phyloP scores from a whole-genome alignment of 345 rosid genomes.

The Populus simonii region DNA sequence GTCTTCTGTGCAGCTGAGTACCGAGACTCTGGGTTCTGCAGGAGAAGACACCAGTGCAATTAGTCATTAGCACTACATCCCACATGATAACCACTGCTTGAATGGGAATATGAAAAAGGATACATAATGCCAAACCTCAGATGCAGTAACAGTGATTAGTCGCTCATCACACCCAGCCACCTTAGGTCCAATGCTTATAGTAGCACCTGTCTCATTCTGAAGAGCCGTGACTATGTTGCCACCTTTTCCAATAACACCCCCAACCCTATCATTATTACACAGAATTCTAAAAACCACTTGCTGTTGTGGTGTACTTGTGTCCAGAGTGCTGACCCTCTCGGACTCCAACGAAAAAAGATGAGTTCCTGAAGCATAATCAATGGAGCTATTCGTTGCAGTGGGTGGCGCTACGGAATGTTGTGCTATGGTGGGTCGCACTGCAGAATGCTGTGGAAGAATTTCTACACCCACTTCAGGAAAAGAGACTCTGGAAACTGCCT shows the following conservation, averaged over 20 bases:
- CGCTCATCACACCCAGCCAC: slow-evolving; percentile 61
- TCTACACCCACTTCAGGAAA: slow-evolving; percentile 12
- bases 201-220: slow-evolving; percentile 73
- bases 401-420: not conserved
- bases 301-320: slow-evolving; percentile 8
- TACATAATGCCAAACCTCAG: slow-evolving; percentile 53
- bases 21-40: slow-evolving; percentile 61
- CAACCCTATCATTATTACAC: slow-evolving; percentile 70
- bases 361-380: slow-evolving; percentile 47
- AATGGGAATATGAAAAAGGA: not conserved
- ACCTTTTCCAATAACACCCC: slow-evolving; percentile 77
- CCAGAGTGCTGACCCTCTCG: slow-evolving; percentile 25
- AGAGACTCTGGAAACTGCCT: not conserved
- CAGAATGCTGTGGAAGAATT: slow-evolving; percentile 37
- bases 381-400: slow-evolving; percentile 37
- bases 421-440: slow-evolving; percentile 7
- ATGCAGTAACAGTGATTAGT: slow-evolving; percentile 60
- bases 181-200: slow-evolving; percentile 57
- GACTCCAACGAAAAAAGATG: not conserved
- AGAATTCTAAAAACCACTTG: slow-evolving; percentile 56
- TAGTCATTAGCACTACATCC: not conserved
- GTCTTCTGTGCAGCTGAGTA: slow-evolving; percentile 75
- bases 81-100: not conserved
- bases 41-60: slow-evolving; percentile 3
- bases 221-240: slow-evolving; percentile 55